Percentiles rank a stretch among this genome's conserved stretches.
Evolutionary conservation across 2,329 filamentous ascomycete species (phyloP).

Genomic region (Cercospora nicotianae): DNA sequence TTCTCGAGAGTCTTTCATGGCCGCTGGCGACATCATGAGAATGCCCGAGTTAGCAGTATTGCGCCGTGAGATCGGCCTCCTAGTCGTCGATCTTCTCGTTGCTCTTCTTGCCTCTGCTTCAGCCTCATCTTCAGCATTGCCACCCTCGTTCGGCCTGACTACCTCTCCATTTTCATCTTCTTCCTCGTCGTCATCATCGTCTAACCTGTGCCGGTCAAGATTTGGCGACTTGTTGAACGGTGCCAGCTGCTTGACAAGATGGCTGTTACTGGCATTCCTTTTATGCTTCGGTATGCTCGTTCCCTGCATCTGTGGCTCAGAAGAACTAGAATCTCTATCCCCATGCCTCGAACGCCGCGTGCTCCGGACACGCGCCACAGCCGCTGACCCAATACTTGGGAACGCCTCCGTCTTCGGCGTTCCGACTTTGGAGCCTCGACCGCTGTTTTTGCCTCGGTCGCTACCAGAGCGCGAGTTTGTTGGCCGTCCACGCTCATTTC

Average conservation of each 20-base stretch:
- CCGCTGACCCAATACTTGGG: conserved; percentile 36
- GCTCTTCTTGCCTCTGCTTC: conserved; percentile 17
- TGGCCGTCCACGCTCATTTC: conserved; percentile 20
- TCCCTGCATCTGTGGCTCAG: conserved; percentile 37
- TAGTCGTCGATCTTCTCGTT: conserved; percentile 20
- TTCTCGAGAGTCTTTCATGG: conserved; percentile 18
- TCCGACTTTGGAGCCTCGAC: conserved; percentile 49
- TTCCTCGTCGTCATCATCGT: conserved; percentile 39
- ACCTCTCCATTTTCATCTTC: conserved; percentile 6
- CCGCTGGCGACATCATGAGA: conserved; percentile 24
- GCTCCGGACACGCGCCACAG: conserved; percentile 46
- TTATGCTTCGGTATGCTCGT: conserved; percentile 33
- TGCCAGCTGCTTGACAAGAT: conserved; percentile 42
- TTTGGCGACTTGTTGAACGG: conserved; percentile 42
- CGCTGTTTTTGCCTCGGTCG: conserved; percentile 38
- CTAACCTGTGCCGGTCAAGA: conserved; percentile 35
- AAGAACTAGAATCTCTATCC: conserved; percentile 31
- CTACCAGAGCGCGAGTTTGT: conserved; percentile 31
- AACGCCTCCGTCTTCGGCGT: conserved; percentile 50
- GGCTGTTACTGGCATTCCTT: conserved; percentile 36
- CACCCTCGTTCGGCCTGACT: conserved; percentile 12
- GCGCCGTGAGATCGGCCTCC: conserved; percentile 24
- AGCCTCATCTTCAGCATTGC: conserved; percentile 14
- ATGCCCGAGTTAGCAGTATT: conserved; percentile 24
- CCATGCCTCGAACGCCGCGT: conserved; percentile 41